Conservation (phyloP, 192 early-diverging fungal species). For the Linderina pennispora region DNA sequence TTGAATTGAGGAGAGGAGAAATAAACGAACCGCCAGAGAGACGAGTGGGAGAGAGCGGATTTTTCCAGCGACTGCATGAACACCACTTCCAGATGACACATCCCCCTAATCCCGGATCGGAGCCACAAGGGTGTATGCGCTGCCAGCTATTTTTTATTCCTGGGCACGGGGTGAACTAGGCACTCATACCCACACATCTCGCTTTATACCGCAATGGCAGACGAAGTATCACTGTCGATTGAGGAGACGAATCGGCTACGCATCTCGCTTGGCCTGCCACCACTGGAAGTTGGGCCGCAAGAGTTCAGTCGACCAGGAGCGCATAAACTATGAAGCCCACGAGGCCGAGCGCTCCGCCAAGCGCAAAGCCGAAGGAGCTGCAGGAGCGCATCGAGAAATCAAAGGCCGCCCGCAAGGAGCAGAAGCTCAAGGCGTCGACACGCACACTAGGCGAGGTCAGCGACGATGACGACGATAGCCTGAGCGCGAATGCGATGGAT, state of each 20-base stretch:
- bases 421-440: conserved; percentile 54
- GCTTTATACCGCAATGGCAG: no score
- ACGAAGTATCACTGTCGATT: neutral
- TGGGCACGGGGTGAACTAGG: no score
- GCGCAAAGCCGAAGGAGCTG: conserved; percentile 44
- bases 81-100: no score
- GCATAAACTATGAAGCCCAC: conserved; percentile 53
- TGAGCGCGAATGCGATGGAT: conserved; percentile 65
- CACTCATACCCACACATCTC: no score
- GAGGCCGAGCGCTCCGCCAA: conserved; percentile 50
- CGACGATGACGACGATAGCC: conserved; percentile 40
- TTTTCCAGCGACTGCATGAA: no score
- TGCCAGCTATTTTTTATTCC: no score
- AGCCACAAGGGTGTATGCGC: no score
- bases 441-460: conserved; percentile 51
- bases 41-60: no score
- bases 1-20: no score
- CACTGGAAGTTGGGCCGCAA: conserved; percentile 25
- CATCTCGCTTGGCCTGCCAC: conserved; percentile 48
- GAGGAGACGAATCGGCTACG: conserved; percentile 23
- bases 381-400: conserved; percentile 52
- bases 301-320: conserved; percentile 34
- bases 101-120: no score
- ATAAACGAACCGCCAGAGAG: no score
- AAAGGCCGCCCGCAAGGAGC: conserved; percentile 45